phyloP scores from a whole-genome alignment of 1,284 basidiomycete species.

The Filobasidium uniguttulatum region DNA sequence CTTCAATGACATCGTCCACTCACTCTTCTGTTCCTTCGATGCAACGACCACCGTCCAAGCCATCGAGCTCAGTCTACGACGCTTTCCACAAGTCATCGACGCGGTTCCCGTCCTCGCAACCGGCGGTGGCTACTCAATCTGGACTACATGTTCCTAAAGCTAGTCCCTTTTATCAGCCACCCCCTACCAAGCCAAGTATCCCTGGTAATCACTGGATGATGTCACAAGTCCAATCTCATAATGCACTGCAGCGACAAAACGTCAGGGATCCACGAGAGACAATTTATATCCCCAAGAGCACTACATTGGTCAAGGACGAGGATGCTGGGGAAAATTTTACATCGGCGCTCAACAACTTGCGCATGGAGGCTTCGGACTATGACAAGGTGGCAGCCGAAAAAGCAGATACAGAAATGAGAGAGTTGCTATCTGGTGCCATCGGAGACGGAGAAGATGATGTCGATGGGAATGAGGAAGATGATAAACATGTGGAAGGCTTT shows the following conservation, averaged over 20 bases:
- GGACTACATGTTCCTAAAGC: not conserved
- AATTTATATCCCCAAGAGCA: not conserved
- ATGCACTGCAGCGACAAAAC: not conserved
- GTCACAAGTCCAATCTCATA: not conserved
- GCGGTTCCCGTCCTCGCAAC: no score
- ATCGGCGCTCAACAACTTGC: conserved; percentile 4
- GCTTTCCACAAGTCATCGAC: no score
- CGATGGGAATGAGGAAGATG: conserved; percentile 41
- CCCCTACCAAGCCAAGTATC: not conserved
- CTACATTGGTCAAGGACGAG: not conserved
- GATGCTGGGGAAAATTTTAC: conserved; percentile 13
- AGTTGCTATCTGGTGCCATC: conserved; percentile 37
- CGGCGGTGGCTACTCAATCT: no score
- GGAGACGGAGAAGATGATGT: conserved; percentile 33
- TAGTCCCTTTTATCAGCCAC: not conserved
- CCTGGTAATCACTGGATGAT: not conserved
- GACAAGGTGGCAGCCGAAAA: conserved; percentile 35
- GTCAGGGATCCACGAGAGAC: not conserved
- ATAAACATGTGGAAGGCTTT: conserved; percentile 60
- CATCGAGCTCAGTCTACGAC: no score
- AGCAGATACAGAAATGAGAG: conserved; percentile 43
- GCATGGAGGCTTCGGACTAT: conserved; percentile 9
- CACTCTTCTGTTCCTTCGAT: no score
- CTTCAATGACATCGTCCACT: no score
- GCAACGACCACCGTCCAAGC: no score